A percentile compares a stretch with the other conserved stretches of the same genome.
Evolutionary conservation across 306 rosid genomes (phyloP).

Genomic region (Senna tora): DNA sequence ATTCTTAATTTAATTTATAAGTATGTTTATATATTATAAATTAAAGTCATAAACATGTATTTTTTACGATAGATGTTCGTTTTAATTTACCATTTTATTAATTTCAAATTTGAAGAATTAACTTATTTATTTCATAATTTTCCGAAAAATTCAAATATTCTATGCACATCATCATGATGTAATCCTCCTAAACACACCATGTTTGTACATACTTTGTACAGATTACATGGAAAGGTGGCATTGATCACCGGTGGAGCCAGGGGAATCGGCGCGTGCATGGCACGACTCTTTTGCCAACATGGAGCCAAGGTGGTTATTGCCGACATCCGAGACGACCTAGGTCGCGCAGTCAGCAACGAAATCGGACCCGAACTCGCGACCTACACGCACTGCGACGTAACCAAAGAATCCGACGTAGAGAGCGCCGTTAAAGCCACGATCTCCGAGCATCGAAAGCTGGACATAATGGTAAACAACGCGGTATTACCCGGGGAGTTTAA

Average conservation of each 20-base stretch:
- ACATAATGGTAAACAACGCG: constrained; percentile 66
- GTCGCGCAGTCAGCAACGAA: background rate
- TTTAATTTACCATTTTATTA: too few relatives aligned
- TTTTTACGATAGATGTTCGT: too few relatives aligned
- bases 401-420: constrained; percentile 44
- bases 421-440: constrained; percentile 7
- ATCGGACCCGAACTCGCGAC: constrained; percentile 8
- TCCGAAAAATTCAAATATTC: too few relatives aligned
- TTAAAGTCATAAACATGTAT: too few relatives aligned
- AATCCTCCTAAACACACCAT: too few relatives aligned
- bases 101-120: too few relatives aligned
- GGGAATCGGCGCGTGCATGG: constrained; percentile 40
- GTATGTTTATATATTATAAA: too few relatives aligned
- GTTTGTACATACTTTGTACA: too few relatives aligned
- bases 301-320: constrained; percentile 47
- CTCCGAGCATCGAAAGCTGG: constrained; percentile 45
- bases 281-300: constrained; percentile 39
- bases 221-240: constrained; percentile 42
- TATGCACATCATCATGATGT: too few relatives aligned
- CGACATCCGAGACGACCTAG: constrained; percentile 40
- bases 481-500: background rate
- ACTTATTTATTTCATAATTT: too few relatives aligned
- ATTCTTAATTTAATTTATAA: too few relatives aligned
- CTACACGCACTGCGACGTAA: constrained; percentile 42
- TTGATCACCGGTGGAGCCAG: constrained; percentile 46